Percentiles rank a stretch among this genome's conserved stretches.
Evolutionary conservation across 202 grass and related monocot species (phyloP).

Genomic region (Bolboschoenoplectus hybrid): DNA sequence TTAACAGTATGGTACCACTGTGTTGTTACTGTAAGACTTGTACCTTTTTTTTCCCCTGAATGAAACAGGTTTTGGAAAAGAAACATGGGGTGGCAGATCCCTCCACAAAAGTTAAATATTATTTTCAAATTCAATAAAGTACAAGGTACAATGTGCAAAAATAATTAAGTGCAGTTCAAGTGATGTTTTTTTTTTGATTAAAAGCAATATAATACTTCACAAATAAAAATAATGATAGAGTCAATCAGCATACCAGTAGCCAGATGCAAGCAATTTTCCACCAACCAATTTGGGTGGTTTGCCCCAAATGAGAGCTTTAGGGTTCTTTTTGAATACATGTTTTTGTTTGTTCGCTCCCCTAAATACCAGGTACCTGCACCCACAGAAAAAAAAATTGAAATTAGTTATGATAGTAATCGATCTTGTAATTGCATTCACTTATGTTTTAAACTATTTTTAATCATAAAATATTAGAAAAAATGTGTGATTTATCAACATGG

Average conservation of each 20-base stretch:
- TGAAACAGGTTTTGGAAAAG: neutral
- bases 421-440: neutral
- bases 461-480: neutral
- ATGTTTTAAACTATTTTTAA: too few species aligned
- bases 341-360: slow-evolving; percentile 98
- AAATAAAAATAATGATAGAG: neutral
- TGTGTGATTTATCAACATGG: neutral
- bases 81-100: neutral
- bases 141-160: neutral
- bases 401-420: neutral
- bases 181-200: neutral
- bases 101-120: neutral
- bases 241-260: slow-evolving; percentile 72
- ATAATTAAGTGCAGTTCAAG: neutral
- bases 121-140: slow-evolving; percentile 7
- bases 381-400: slow-evolving; percentile 1
- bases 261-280: slow-evolving; percentile 85
- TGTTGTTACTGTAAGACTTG: neutral
- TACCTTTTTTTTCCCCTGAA: neutral
- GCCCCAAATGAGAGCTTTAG: slow-evolving; percentile 88
- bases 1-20: neutral
- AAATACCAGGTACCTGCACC: slow-evolving; percentile 74
- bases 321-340: slow-evolving; percentile 91
- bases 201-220: neutral
- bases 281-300: slow-evolving; percentile 80